Percentiles rank a stretch among this genome's conserved stretches.
These are phyloP conservation scores for Panicum hallii DNA, from an alignment of 202 grass and related monocot species.

Conservation along the genomic window DNA sequence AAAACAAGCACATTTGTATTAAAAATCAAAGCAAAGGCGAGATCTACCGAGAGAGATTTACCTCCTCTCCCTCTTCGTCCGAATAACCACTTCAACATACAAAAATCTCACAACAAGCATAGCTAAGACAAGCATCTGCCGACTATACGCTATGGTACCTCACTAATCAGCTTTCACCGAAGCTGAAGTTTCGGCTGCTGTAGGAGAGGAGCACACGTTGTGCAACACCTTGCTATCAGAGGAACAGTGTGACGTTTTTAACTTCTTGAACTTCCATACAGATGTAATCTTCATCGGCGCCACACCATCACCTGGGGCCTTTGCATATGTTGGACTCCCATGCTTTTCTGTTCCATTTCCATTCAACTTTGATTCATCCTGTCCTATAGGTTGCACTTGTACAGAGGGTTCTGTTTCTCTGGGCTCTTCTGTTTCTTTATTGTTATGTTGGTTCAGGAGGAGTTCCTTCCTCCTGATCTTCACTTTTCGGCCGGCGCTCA, in stretches of 20 bases:
- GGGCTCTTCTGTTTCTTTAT: slow-evolving; percentile 48
- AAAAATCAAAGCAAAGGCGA: slow-evolving; percentile 55
- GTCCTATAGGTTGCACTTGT: slow-evolving; percentile 50
- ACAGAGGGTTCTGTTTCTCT: slow-evolving; percentile 55
- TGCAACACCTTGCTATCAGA: slow-evolving; percentile 77
- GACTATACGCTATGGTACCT: slow-evolving; percentile 52
- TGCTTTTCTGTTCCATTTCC: slow-evolving; percentile 40
- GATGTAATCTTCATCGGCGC: slow-evolving; percentile 62
- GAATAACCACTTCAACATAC: slow-evolving; percentile 56
- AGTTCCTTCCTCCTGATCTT: slow-evolving; percentile 83
- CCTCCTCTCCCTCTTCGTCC: slow-evolving; percentile 49
- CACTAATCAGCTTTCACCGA: slow-evolving; percentile 65
- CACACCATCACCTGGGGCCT: slow-evolving; percentile 36
- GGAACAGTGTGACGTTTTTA: slow-evolving; percentile 68
- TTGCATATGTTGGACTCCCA: slow-evolving; percentile 17
- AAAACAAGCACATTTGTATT: slow-evolving; percentile 57
- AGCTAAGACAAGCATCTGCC: slow-evolving; percentile 49
- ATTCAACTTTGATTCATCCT: slow-evolving; percentile 31
- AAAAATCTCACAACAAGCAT: slow-evolving; percentile 64
- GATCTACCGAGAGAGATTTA: slow-evolving; percentile 49
- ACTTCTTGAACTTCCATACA: slow-evolving; percentile 83
- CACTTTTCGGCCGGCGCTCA: slow-evolving; percentile 42
- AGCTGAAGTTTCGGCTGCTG: slow-evolving; percentile 53
- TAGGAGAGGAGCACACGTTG: slow-evolving; percentile 54
- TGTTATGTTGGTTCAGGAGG: slow-evolving; percentile 60